Percentiles rank a stretch among this genome's conserved stretches.
phyloP scores from a whole-genome alignment of 2,329 filamentous ascomycete genomes.

The Colletotrichum cordylinicola region DNA sequence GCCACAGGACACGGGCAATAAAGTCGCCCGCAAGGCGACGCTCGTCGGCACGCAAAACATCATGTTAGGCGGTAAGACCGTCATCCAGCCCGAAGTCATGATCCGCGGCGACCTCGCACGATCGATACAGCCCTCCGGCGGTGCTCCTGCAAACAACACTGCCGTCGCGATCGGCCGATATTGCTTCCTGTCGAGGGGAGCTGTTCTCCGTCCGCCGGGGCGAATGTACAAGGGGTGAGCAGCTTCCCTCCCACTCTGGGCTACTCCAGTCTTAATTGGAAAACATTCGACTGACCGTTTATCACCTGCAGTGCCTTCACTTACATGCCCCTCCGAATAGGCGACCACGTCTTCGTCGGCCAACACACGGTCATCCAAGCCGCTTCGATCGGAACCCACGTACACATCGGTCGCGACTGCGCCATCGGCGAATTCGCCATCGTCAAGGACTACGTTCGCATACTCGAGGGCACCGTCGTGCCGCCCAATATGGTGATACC shows the following conservation, averaged over 20 bases:
- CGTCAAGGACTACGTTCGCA: slow-evolving; percentile 90
- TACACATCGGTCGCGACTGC: slow-evolving; percentile 80
- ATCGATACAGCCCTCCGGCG: slow-evolving; percentile 52
- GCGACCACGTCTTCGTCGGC: slow-evolving; percentile 93
- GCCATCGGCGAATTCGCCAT: slow-evolving; percentile 87
- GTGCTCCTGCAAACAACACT: slow-evolving; percentile 57
- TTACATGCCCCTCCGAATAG: slow-evolving; percentile 89
- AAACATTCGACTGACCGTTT: rapidly evolving
- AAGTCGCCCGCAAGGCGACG: slow-evolving; percentile 89
- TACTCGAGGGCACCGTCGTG: slow-evolving; percentile 84
- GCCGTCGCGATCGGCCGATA: slow-evolving; percentile 91
- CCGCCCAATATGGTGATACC: slow-evolving; percentile 91
- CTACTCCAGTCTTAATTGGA: neutral
- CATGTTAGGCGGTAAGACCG: slow-evolving; percentile 93
- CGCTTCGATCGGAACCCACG: slow-evolving; percentile 82
- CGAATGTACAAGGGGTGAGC: slow-evolving; percentile 76
- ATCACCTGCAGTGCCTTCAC: slow-evolving; percentile 58
- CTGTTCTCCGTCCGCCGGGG: slow-evolving; percentile 81
- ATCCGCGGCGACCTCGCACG: slow-evolving; percentile 87
- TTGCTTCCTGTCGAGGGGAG: slow-evolving; percentile 83
- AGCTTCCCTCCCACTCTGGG: neutral
- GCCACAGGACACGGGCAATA: slow-evolving; percentile 91
- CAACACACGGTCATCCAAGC: slow-evolving; percentile 79
- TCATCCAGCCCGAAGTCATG: slow-evolving; percentile 94
- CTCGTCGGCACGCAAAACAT: slow-evolving; percentile 98